Evolutionary conservation across 108 stramenopile species (phyloP).

Genomic region (Poteriospumella lacustris): DNA sequence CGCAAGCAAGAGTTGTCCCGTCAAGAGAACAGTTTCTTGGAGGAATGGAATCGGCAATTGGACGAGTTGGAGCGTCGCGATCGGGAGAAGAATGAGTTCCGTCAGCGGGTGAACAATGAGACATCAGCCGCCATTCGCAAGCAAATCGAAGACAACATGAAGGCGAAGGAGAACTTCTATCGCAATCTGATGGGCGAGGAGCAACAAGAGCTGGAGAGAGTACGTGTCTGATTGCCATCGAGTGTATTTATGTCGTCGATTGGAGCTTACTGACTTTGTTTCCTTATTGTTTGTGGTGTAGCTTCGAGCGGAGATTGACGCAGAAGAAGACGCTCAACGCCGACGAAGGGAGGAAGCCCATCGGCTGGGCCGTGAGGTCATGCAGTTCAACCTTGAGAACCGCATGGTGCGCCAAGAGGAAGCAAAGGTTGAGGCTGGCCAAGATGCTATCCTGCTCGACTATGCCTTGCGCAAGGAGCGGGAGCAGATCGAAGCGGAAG

Average conservation of each 20-base stretch:
- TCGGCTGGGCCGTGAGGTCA: not conserved
- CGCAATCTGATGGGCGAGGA: not conserved
- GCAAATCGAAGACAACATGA: constrained; percentile 10
- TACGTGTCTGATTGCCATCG: not conserved
- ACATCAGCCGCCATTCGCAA: constrained; percentile 1
- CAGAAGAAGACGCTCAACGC: not conserved
- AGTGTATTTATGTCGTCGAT: not conserved
- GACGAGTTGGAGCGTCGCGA: constrained; percentile 15
- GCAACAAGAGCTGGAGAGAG: not conserved
- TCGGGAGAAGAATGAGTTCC: not conserved
- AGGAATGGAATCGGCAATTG: constrained; percentile 22
- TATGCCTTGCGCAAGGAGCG: constrained; percentile 18
- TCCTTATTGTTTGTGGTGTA: not conserved
- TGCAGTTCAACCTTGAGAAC: constrained; percentile 19
- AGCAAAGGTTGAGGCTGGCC: not conserved
- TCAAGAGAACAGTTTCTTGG: constrained; percentile 10
- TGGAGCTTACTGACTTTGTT: not conserved
- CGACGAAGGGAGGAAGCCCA: not conserved
- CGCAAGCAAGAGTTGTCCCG: not conserved
- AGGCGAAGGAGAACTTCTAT: not conserved
- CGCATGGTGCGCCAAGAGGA: not conserved
- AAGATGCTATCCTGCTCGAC: constrained; percentile 15
- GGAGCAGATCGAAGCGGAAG: not conserved
- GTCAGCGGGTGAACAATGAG: not conserved
- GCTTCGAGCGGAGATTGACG: constrained; percentile 14